A percentile compares a stretch with the other conserved stretches of the same genome.
Evolutionary conservation across 2,329 filamentous ascomycete genomes (phyloP).

Genomic region (Ceratocystis papillata): DNA sequence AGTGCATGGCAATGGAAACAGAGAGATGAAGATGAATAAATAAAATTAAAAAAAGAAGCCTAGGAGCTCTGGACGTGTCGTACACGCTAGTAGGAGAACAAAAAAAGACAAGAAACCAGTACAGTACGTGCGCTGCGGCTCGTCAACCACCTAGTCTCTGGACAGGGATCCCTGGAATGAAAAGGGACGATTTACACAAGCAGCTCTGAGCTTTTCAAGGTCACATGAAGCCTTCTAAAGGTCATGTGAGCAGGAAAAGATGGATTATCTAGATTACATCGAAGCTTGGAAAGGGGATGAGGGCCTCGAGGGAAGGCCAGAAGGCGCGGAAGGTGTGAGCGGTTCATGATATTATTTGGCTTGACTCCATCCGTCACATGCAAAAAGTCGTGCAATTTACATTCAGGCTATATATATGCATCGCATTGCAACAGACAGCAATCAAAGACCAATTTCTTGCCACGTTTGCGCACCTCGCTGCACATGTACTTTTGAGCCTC

Average conservation of each 20-base stretch:
- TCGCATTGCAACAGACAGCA: neutral
- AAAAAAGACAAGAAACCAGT: neutral
- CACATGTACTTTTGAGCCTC: neutral
- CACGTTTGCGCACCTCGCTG: neutral
- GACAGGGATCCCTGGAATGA: constrained; percentile 13
- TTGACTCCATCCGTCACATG: neutral
- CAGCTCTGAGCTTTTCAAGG: constrained; percentile 12
- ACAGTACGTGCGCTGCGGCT: neutral
- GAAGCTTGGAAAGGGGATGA: neutral
- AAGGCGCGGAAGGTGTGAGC: neutral
- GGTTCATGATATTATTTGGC: neutral
- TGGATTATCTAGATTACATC: neutral
- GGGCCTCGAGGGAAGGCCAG: neutral
- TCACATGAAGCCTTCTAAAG: constrained; percentile 12
- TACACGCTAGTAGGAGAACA: no score
- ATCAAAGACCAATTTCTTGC: neutral
- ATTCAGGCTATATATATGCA: constrained; percentile 6
- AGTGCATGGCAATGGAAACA: no score
- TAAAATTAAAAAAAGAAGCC: neutral
- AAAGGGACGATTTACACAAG: constrained; percentile 8
- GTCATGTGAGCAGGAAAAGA: constrained; percentile 16
- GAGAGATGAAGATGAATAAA: neutral
- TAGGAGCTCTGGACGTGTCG: neutral
- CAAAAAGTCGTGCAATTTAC: neutral
- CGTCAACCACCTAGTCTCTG: neutral